phyloP scores from a whole-genome alignment of 164 flowering plant genomes.

The Kingdonia uniflora region DNA sequence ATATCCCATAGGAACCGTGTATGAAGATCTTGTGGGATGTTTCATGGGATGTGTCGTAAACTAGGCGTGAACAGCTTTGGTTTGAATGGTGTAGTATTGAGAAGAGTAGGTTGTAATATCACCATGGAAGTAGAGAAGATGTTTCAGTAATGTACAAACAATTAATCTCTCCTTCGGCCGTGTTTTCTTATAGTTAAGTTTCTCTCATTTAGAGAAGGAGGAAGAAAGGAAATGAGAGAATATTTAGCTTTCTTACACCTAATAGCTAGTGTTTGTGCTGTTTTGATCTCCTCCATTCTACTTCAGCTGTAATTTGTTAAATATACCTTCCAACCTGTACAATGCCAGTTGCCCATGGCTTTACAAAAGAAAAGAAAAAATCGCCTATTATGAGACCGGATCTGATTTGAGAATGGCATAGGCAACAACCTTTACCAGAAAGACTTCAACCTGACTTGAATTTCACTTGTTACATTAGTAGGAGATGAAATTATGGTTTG shows the following conservation, averaged over 20 bases:
- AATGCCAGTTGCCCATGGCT: too few species aligned
- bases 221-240: conserved; percentile 5
- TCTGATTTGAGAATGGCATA: too few species aligned
- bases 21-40: neutral
- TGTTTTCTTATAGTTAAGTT: neutral
- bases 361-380: too few species aligned
- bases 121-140: conserved; percentile 9
- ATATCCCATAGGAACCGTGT: conserved; percentile 7
- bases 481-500: too few species aligned
- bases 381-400: too few species aligned
- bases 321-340: too few species aligned
- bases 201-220: neutral
- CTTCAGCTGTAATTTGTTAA: too few species aligned
- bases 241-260: conserved; percentile 9
- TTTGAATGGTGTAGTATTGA: conserved; percentile 1
- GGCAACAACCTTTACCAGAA: too few species aligned
- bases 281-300: too few species aligned
- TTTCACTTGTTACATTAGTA: too few species aligned
- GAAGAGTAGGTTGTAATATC: conserved; percentile 11
- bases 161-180: too few species aligned
- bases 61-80: conserved; percentile 13
- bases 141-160: neutral
- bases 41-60: neutral
- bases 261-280: neutral
- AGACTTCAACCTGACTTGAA: too few species aligned